phyloP scores from a whole-genome alignment of 768 basidiomycete genomes.

The Boletus rex-veris region DNA sequence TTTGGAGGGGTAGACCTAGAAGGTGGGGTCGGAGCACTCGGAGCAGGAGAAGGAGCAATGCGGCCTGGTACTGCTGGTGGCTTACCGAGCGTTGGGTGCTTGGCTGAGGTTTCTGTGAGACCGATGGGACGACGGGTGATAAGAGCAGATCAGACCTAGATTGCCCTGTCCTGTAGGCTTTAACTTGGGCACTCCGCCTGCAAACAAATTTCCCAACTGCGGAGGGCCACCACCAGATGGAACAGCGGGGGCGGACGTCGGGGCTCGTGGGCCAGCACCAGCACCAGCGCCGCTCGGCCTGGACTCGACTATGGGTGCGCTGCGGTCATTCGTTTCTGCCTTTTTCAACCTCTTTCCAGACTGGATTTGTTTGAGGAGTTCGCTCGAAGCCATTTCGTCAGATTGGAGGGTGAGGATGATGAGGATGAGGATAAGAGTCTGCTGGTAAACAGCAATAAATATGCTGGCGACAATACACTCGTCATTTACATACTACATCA shows the following conservation, averaged over 20 bases:
- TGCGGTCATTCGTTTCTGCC: constrained; percentile 77
- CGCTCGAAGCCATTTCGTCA: constrained; percentile 62
- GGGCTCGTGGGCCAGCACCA: constrained; percentile 29
- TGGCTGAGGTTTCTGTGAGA: constrained; percentile 39
- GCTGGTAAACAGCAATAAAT: constrained; percentile 18
- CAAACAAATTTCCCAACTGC: constrained; percentile 82
- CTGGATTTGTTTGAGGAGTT: constrained; percentile 78
- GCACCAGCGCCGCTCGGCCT: constrained; percentile 44
- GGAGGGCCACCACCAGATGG: constrained; percentile 53
- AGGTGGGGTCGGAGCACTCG: constrained; percentile 30
- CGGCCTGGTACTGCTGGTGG: constrained; percentile 63
- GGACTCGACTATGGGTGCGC: constrained; percentile 57
- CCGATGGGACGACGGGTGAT: constrained; percentile 3
- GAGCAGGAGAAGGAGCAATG: constrained; percentile 29
- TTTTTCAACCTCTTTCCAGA: constrained; percentile 81
- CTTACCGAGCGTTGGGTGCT: constrained; percentile 60
- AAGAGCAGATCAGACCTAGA: constrained; percentile 41
- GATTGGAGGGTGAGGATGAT: not conserved
- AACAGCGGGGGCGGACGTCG: constrained; percentile 15
- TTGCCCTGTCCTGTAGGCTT: constrained; percentile 70
- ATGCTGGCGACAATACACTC: not conserved
- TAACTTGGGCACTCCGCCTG: constrained; percentile 88
- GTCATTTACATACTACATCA: too few species aligned
- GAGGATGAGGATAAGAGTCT: not conserved
- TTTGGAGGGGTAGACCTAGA: constrained; percentile 29